These are phyloP conservation scores for Tylopilus cervinicoccineus DNA, from an alignment of 768 basidiomycete species.

Conservation along the genomic window DNA sequence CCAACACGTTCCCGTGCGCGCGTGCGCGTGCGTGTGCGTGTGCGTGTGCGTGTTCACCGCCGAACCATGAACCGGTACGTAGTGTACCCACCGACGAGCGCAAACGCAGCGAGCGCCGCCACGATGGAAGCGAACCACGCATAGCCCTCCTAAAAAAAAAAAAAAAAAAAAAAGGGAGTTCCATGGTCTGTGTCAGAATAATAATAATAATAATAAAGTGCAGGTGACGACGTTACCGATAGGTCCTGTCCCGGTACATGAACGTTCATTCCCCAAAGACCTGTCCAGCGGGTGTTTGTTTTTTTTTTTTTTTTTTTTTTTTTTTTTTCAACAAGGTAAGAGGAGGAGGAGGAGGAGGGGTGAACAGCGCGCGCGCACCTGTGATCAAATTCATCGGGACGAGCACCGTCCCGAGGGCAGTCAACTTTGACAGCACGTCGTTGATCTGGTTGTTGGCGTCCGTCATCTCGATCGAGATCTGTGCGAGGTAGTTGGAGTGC, in stretches of 20 bases:
- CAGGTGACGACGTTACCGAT: slow-evolving; percentile 27
- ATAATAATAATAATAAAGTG: no score
- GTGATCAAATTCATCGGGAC: slow-evolving; percentile 98
- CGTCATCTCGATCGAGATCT: slow-evolving; percentile 99
- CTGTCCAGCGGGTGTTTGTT: no score
- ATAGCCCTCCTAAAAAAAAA: slow-evolving; percentile 39
- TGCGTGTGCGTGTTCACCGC: slow-evolving; percentile 28
- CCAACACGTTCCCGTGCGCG: no score
- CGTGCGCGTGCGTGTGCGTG: no score
- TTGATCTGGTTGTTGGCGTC: slow-evolving; percentile 99
- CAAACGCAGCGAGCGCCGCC: slow-evolving; percentile 74
- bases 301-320: no score
- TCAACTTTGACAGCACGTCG: slow-evolving; percentile 94
- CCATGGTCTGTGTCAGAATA: no score
- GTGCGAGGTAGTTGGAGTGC: slow-evolving; percentile 98
- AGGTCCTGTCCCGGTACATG: slow-evolving; percentile 86
- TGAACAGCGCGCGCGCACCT: slow-evolving; percentile 57
- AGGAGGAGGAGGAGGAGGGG: background rate
- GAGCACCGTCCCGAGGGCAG: slow-evolving; percentile 94
- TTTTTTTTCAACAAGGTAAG: no score
- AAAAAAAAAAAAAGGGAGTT: no score
- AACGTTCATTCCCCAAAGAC: slow-evolving; percentile 99
- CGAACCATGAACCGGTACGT: slow-evolving; percentile 74
- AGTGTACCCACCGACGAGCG: slow-evolving; percentile 73
- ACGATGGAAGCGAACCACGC: slow-evolving; percentile 90